phyloP scores from a whole-genome alignment of 2,329 filamentous ascomycete genomes.

The Simplicillium aogashimaense region DNA sequence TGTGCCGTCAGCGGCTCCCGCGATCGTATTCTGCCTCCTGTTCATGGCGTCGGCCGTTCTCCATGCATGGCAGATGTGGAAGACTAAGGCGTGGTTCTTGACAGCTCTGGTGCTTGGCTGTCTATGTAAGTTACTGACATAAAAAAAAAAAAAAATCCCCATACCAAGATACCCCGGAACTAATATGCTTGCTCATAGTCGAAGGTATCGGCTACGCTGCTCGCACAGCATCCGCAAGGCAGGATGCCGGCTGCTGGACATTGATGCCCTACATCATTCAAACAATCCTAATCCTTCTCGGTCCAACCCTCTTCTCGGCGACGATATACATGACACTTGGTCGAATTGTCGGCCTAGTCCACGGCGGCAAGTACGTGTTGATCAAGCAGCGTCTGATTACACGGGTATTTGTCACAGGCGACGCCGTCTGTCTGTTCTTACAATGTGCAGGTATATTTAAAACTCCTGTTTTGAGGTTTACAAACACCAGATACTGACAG shows the following conservation, averaged over 20 bases:
- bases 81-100: too few relatives aligned
- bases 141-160: too few relatives aligned
- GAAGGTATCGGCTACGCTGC: too few relatives aligned
- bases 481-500: not conserved
- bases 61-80: too few relatives aligned
- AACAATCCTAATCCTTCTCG: constrained; percentile 23
- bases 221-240: too few relatives aligned
- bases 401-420: constrained; percentile 39
- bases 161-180: too few relatives aligned
- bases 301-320: constrained; percentile 32
- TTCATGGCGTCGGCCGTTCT: too few relatives aligned
- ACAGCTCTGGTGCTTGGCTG: too few relatives aligned
- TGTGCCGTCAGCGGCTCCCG: too few relatives aligned
- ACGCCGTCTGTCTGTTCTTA: constrained; percentile 33
- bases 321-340: constrained; percentile 38
- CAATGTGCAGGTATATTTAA: constrained; percentile 15
- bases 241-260: constrained; percentile 7
- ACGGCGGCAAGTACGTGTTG: constrained; percentile 28
- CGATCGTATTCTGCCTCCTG: too few relatives aligned
- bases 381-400: constrained; percentile 35
- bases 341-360: constrained; percentile 24
- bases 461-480: not conserved
- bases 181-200: too few relatives aligned
- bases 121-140: too few relatives aligned
- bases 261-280: constrained; percentile 29